Conservation (phyloP, 306 rosid species). For the Prinsepia uniflora region DNA sequence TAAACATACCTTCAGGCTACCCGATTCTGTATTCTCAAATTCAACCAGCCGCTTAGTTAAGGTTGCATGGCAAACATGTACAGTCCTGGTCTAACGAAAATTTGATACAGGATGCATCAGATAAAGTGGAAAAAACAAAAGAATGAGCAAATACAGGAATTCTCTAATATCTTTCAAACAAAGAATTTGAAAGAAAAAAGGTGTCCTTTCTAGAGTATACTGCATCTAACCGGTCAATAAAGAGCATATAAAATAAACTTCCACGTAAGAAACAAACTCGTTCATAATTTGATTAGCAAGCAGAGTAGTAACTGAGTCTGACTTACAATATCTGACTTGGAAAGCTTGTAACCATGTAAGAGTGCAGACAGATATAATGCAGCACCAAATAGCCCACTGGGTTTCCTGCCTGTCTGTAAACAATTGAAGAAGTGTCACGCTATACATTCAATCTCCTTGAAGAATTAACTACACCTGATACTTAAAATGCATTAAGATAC, state of each 20-base stretch:
- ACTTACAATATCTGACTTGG: slow-evolving; percentile 83
- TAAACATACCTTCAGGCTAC: slow-evolving; percentile 74
- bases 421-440: neutral
- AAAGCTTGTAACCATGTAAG: slow-evolving; percentile 60
- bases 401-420: slow-evolving; percentile 83
- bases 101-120: neutral
- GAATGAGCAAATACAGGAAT: neutral
- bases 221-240: neutral
- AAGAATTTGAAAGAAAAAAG: no score
- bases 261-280: neutral
- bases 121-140: neutral
- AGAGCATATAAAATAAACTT: neutral
- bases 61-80: slow-evolving; percentile 86
- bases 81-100: slow-evolving; percentile 55
- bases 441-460: slow-evolving; percentile 5
- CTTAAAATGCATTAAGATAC: neutral
- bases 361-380: slow-evolving; percentile 79
- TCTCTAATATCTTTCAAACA: no score
- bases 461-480: no score
- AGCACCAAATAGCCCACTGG: slow-evolving; percentile 87
- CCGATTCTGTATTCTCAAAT: slow-evolving; percentile 84
- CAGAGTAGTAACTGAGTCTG: slow-evolving; percentile 16
- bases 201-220: no score
- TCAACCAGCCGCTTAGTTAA: slow-evolving; percentile 81
- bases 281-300: slow-evolving; percentile 8